Evolutionary conservation across 768 basidiomycete genomes (phyloP), one percentile per base, ranked within the genome.

Genomic region (Lyophyllum decastes): DNA sequence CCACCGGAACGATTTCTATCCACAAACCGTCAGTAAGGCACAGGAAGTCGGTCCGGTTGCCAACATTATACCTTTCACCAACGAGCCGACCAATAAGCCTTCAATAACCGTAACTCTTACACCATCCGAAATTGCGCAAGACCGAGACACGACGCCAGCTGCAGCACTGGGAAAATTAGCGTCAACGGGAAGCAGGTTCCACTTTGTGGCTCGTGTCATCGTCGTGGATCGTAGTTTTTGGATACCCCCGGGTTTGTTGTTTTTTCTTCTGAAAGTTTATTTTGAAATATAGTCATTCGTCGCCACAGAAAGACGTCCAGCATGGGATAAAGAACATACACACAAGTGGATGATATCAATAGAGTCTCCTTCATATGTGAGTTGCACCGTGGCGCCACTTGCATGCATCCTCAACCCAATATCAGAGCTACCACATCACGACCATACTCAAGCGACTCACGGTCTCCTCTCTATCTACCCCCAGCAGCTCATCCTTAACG

Each of bases 321-420:
- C 55, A 47, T 58, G 53, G n/a, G 54, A 66, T 35, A 38, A 60
- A 52, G 60, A 60, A 2, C 73, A 75, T 56, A 77, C 78, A 1
- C 78, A 82, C 64, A 80, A 78, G 66, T 84, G 83, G 83, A 83
- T 82, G 81, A 72, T 84, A 38, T 79, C 77, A 0, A 72, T 82
- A 12, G 79, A 82, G 55, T 73, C 81, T 5, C 80, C 83, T 24
- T 79, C 82, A 41, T 84, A 83, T 60, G 82, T 80, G 49, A 30
- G 75, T 72, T 12, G 24, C 35, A 17, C 12, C 33, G 26, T 17
- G 52, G 12, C 9, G 21, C 14, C 21, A 17, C 17, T 26, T 30
- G 10, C 4, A n/a, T 58, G 25, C 33, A 54, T 26, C 27, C 55
- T 64, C 14, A 57, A 52, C 60, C 52, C 44, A 24, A 52, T 24